Evolutionary conservation across 2,329 filamentous ascomycete species (phyloP), one percentile per base, ranked within the genome.

Genomic region (Colletotrichum sp.): DNA sequence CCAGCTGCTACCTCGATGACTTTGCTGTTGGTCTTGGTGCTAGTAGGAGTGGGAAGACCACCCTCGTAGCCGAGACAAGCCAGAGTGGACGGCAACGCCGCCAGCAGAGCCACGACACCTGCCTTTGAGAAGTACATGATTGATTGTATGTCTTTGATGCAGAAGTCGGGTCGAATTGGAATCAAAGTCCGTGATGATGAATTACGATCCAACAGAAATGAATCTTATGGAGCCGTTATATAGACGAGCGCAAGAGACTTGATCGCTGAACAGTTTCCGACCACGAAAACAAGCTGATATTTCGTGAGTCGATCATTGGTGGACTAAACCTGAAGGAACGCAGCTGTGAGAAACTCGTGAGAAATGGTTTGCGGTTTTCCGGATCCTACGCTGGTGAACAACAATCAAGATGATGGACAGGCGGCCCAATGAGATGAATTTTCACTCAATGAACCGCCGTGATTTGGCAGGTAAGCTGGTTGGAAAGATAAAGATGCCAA

Each of bases 1-100:
- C 82, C 80, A n/a, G 80, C 79, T 36, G 67, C 72, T 36, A 83
- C 78, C 74, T 83, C 81, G 36, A 85, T 85, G 63, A 82, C 81
- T 7, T 79, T 79, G 75, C 77, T 82, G 73, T 80, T 83, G 67
- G 80, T 77, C 75, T 79, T 77, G 58, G 78, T 78, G 9, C 74
- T 74, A 13, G 82, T 83, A 6, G 81, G 48, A 55, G 64, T 79
- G 36, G 82, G 82, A 26, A 83, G 67, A 32, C 82, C 82, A 7
- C 82, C 82, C 16, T 79, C 78, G 67, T 80, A 79, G 30, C 79
- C 81, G 8, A 79, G 75, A 64, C 80, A 82, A 21, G 79, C 80
- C 28, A 81, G 74, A 21, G 76, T 75, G 12, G 76, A 67, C 30
- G 80, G 79, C 13, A 80, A n/a, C 3, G 77, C 36, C 16, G 68